These are phyloP conservation scores for Murraya koenigii DNA, from an alignment of 345 rosid genomes.

Conservation along the genomic window DNA sequence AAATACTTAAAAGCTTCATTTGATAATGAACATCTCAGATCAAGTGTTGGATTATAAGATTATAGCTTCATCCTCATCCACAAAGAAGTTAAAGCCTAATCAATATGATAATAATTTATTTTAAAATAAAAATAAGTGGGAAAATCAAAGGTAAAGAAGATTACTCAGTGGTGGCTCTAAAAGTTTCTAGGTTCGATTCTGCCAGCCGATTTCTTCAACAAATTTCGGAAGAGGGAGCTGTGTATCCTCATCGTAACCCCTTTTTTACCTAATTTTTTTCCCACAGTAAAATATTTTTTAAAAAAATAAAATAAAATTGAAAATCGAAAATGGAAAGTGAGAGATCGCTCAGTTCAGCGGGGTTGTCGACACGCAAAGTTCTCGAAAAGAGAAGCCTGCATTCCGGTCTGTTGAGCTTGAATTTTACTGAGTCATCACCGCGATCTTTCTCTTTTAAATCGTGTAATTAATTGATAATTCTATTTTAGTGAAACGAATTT, in stretches of 20 bases:
- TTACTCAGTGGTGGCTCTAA: constrained; percentile 52
- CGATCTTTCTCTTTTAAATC: constrained; percentile 22
- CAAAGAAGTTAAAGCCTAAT: background rate
- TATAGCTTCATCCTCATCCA: constrained; percentile 49
- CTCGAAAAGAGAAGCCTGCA: constrained; percentile 51
- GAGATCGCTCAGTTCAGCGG: constrained; percentile 79
- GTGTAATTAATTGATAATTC: too few species aligned
- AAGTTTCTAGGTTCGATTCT: constrained; percentile 58
- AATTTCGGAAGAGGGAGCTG: constrained; percentile 71
- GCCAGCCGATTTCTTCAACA: constrained; percentile 57
- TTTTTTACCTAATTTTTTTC: constrained; percentile 16
- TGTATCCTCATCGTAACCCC: constrained; percentile 44
- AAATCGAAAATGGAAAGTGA: background rate
- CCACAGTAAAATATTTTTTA: background rate
- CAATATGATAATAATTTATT: background rate
- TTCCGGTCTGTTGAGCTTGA: constrained; percentile 99
- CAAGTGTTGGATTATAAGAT: constrained; percentile 61
- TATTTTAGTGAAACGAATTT: too few species aligned
- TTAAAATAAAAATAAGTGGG: background rate
- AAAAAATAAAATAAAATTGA: background rate
- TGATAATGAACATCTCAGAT: constrained; percentile 43
- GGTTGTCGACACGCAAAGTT: constrained; percentile 71
- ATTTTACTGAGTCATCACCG: constrained; percentile 69
- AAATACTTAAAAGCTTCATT: constrained; percentile 28
- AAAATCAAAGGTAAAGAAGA: constrained; percentile 4